Evolutionary conservation across 2,329 filamentous ascomycete genomes (phyloP).

Genomic region (Diaporthe australafricana): DNA sequence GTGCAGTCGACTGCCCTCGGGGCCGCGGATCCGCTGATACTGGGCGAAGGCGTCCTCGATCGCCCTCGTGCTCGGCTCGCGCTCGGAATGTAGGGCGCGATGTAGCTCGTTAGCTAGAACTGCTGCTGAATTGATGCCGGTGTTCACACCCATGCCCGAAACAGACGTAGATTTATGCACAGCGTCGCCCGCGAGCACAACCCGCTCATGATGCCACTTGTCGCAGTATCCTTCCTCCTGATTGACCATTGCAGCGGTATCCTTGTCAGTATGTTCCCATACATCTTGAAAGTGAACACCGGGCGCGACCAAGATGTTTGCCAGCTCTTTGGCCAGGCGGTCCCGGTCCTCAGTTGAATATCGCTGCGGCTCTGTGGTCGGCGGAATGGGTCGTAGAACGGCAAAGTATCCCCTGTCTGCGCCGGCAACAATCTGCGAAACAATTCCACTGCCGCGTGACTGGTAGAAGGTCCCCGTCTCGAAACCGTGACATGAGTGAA

Average conservation of each 20-base stretch:
- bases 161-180: constrained; percentile 1
- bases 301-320: not conserved
- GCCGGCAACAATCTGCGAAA: not conserved
- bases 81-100: not conserved
- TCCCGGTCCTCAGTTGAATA: constrained; percentile 1
- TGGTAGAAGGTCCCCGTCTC: not conserved
- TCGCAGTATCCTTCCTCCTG: constrained; percentile 19
- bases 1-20: not conserved
- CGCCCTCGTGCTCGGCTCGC: not conserved
- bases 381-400: not conserved
- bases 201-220: constrained; percentile 11
- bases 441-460: not conserved
- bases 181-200: not conserved
- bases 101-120: not conserved
- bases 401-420: not conserved
- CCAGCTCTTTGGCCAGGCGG: not conserved
- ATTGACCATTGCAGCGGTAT: constrained; percentile 15
- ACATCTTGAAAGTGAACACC: not conserved
- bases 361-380: not conserved
- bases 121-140: not conserved
- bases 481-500: not conserved
- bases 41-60: constrained; percentile 6
- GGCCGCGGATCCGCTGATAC: not conserved
- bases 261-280: constrained; percentile 3
- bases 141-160: not conserved